These are phyloP conservation scores for Yarrowia hollandica DNA, from an alignment of 805 yeast species.

Conservation along the genomic window DNA sequence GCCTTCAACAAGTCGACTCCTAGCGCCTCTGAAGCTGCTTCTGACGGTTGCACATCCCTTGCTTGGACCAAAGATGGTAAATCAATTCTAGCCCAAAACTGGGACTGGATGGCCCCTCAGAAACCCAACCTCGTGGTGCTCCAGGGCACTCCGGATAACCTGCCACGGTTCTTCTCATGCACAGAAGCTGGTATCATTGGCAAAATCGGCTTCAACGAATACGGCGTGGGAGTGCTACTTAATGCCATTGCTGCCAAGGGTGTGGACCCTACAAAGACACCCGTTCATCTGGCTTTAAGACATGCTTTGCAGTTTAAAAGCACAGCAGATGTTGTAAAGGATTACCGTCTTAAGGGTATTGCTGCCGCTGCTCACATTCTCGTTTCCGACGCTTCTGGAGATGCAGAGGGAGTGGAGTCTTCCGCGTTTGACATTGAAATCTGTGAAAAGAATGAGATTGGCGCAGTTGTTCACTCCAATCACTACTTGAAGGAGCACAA, in stretches of 20 bases:
- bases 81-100: slow-evolving; percentile 43
- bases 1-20: slow-evolving; percentile 14
- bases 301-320: slow-evolving; percentile 39
- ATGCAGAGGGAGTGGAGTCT: slow-evolving; percentile 32
- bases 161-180: slow-evolving; percentile 39
- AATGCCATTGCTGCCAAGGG: slow-evolving; percentile 43
- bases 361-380: slow-evolving; percentile 34
- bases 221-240: slow-evolving; percentile 41
- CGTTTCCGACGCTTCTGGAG: slow-evolving; percentile 31
- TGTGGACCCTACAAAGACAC: slow-evolving; percentile 40
- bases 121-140: slow-evolving; percentile 38
- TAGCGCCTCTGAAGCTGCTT: slow-evolving; percentile 3
- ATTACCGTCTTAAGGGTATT: slow-evolving; percentile 26
- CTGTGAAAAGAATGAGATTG: slow-evolving; percentile 27
- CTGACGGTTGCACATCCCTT: slow-evolving; percentile 47
- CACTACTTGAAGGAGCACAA: slow-evolving; percentile 32
- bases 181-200: slow-evolving; percentile 45
- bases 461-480: slow-evolving; percentile 32
- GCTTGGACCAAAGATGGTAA: slow-evolving; percentile 37
- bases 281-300: slow-evolving; percentile 45
- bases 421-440: slow-evolving; percentile 30
- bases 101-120: slow-evolving; percentile 47
- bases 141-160: slow-evolving; percentile 36
- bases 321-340: slow-evolving; percentile 36
- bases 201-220: slow-evolving; percentile 42